Percentiles rank a stretch among this genome's conserved stretches.
phyloP scores from a whole-genome alignment of 768 basidiomycete species.

The Naganishia antarctica region DNA sequence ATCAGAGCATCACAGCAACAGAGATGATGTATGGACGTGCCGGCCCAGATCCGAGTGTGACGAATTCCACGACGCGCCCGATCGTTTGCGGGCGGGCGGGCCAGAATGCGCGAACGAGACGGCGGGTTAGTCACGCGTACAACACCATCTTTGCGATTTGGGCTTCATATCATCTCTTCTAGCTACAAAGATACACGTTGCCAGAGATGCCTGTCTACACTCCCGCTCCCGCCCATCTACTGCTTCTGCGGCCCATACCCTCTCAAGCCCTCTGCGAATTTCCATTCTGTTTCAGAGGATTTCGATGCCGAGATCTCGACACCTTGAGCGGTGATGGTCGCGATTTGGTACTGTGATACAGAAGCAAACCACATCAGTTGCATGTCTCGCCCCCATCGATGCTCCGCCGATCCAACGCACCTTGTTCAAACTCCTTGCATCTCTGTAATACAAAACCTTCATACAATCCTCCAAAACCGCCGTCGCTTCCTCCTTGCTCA shows the following conservation, averaged over 20 bases:
- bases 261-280: constrained; percentile 78
- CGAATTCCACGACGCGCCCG: too few relatives aligned
- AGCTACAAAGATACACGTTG: not conserved
- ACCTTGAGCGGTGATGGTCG: constrained; percentile 73
- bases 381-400: not conserved
- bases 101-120: too few relatives aligned
- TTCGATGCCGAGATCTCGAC: constrained; percentile 73
- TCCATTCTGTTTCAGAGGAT: constrained; percentile 73
- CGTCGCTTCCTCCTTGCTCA: constrained; percentile 74
- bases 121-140: too few relatives aligned
- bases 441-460: constrained; percentile 91
- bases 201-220: too few relatives aligned
- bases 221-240: constrained; percentile 49
- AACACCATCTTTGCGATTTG: too few relatives aligned
- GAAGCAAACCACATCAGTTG: constrained; percentile 8
- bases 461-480: constrained; percentile 77
- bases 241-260: constrained; percentile 85
- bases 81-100: too few relatives aligned
- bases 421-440: constrained; percentile 92
- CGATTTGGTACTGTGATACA: constrained; percentile 78
- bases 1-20: too few relatives aligned
- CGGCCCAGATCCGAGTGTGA: too few relatives aligned
- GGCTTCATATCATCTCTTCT: too few relatives aligned
- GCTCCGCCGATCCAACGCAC: constrained; percentile 50
- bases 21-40: too few relatives aligned